Conservation (phyloP, 1,284 basidiomycete species). For the Boletus hoseneyae region DNA sequence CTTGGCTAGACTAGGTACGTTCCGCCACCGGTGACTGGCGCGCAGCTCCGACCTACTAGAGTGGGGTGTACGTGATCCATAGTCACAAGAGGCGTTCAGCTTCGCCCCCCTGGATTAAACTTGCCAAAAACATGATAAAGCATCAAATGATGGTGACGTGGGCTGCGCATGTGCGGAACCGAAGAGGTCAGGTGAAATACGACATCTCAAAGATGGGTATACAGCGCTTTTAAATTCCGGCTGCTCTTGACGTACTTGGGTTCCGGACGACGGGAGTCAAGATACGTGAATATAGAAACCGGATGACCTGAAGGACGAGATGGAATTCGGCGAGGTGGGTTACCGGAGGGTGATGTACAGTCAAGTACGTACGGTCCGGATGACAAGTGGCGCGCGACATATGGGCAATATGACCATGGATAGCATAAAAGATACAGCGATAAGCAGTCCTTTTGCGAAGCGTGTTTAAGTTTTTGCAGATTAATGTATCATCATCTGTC, state of each 20-base stretch:
- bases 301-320: background rate
- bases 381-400: background rate
- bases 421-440: constrained; percentile 1
- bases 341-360: background rate
- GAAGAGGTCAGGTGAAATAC: background rate
- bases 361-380: background rate
- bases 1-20: too few species aligned
- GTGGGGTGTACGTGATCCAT: background rate
- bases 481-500: background rate
- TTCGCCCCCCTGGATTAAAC: background rate
- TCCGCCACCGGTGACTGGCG: too few species aligned
- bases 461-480: constrained; percentile 1
- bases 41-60: too few species aligned
- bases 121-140: background rate
- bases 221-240: background rate
- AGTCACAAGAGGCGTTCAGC: background rate
- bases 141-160: too few species aligned
- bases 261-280: background rate
- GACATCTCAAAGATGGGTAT: constrained; percentile 1
- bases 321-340: background rate
- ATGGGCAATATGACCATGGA: constrained; percentile 8
- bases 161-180: background rate
- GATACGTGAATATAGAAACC: background rate
- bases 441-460: background rate
- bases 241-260: background rate